Evolutionary conservation across 2,329 filamentous ascomycete genomes (phyloP).

Genomic region (Nemania diffusa): DNA sequence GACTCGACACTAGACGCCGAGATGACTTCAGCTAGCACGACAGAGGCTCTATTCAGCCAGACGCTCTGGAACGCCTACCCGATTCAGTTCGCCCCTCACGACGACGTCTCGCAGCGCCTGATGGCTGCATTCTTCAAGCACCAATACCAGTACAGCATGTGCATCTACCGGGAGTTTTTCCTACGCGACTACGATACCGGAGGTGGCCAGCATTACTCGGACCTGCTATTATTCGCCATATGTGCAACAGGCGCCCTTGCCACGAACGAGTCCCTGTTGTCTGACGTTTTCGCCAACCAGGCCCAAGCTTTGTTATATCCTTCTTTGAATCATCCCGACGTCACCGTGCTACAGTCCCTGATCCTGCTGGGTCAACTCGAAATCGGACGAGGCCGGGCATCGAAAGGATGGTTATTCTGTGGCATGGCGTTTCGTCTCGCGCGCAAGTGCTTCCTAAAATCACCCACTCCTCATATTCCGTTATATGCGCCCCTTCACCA

Average conservation of each 20-base stretch:
- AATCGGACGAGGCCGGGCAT: conserved; percentile 59
- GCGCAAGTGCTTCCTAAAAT: conserved; percentile 37
- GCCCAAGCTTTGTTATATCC: conserved; percentile 58
- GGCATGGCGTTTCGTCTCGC: conserved; percentile 63
- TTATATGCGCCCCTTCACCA: not conserved
- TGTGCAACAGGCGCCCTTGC: conserved; percentile 61
- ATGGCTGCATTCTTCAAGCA: conserved; percentile 61
- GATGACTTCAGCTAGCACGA: conserved; percentile 6
- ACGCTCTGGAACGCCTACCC: conserved; percentile 29
- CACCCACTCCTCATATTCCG: not conserved
- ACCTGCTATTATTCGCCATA: conserved; percentile 60
- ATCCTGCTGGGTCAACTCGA: conserved; percentile 59
- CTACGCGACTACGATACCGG: conserved; percentile 60
- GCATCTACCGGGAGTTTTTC: conserved; percentile 62
- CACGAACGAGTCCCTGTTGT: conserved; percentile 54
- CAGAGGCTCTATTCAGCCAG: conserved; percentile 28
- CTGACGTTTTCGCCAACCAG: conserved; percentile 57
- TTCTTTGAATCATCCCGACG: conserved; percentile 57
- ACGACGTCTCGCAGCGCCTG: conserved; percentile 56
- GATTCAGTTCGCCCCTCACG: conserved; percentile 56
- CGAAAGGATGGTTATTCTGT: conserved; percentile 63
- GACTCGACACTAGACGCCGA: conserved; percentile 32
- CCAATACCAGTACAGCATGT: conserved; percentile 61
- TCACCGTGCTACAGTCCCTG: conserved; percentile 59
- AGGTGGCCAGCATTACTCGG: conserved; percentile 60